Evolutionary conservation across 106 monocot genomes (phyloP), one percentile per base, ranked within the genome.

Genomic region (Xerophyta viscosa): DNA sequence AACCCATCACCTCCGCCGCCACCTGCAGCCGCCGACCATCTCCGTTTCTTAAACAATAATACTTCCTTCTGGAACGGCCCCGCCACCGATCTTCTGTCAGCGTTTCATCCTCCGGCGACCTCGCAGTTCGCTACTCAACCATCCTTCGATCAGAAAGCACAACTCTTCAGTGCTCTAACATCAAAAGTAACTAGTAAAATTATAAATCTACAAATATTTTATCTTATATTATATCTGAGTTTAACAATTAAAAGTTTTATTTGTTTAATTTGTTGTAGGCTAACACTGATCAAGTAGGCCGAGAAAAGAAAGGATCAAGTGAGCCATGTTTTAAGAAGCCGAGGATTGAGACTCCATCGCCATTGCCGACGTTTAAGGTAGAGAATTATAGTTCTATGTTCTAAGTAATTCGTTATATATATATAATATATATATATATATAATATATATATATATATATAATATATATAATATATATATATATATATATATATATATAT

Each of bases 291-390:
- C n/a, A 75, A n/a, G 60, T 45, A 30, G 62, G 17, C 33, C 60
- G 71, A 30, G 63, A 70, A 14, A 84, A 73, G 62, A 84, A 69
- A 46, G 61, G 59, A 33, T 31, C 63, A 28, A 59, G 57, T 12
- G 78, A 73, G 36, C 61, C 80, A 10, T 33, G 77, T 50, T 67
- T 71, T 19, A 96, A 96, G 56, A 89, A 81, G 74, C 63, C 68
- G 20, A 48, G 90, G 43, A 69, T 91, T 4, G 84, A 80, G 25
- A 66, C 78, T 3, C 84, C 84, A 12, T 91, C 84, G 20, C 60
- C 81, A 44, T 66, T 85, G 27, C 90, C 90, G 5, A 74, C 84
- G 52, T 91, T 89, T 61, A 89, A 83, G 70, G 89, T 84, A 65
- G 3, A 10, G n/a, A n/a, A n/a, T n/a, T n/a, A n/a, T n/a, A 8